Evolutionary conservation across 192 early-diverging fungal species (phyloP), one percentile per base, ranked within the genome.

Genomic region (Podochytrium sp.): DNA sequence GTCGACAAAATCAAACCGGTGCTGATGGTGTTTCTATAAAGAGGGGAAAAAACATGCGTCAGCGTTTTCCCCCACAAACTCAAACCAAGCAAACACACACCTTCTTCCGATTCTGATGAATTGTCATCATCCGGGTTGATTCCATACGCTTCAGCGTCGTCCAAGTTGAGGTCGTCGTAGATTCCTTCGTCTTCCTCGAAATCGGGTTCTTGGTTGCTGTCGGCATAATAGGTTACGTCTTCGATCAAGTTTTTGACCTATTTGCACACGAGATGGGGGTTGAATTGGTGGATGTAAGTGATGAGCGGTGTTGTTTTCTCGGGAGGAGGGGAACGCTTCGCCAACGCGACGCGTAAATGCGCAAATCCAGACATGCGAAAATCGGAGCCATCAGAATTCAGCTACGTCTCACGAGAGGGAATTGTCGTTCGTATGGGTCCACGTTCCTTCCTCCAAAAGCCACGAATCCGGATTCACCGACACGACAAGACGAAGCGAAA

Each of bases 101-200:
- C 69, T 18, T 71, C 57, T 32, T 84, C 74, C n/a, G 71, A 51
- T 39, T 64, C 73, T 30, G 75, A 63, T 20, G 78, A 78, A 58
- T 85, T 71, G 38, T 83, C 86, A 42, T 93, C 94, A 2, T 95
- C 95, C 57, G 86, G 78, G 14, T 85, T 86, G 23, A 95, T 84
- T 47, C 89, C 87, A 89, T 89, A 95, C 34, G 90, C 90, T 74
- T 96, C 96, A 29, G 94, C 93, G 43, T 97, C 95, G 65, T 95
- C 94, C 53, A 99, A 80, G 78, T 93, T 91, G 65, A 98, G 76
- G 41, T 95, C 93, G 69, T 98, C 94, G 81, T 99, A 98, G 49
- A 98, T 91, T 65, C 82, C 86, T 76, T 97, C 94, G 74, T 97
- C 90, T 77, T 99, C 97, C 35, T 92, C 89, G 85, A 96, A 98